Evolutionary conservation across 306 rosid genomes (phyloP).

Genomic region (Phaseolus lunatus): DNA sequence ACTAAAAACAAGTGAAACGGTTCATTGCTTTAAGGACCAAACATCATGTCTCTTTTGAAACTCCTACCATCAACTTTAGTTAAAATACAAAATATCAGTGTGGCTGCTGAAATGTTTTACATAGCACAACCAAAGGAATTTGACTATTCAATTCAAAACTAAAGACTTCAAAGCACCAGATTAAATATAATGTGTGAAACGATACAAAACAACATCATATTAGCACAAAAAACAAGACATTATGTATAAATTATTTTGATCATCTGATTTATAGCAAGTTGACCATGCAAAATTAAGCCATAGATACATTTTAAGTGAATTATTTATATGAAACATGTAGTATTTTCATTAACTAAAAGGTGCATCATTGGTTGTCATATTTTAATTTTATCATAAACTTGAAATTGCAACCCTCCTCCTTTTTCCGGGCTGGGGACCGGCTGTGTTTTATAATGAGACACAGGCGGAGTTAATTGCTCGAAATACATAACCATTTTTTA

Average conservation of each 20-base stretch:
- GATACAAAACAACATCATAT: neutral
- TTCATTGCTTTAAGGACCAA: too few species aligned
- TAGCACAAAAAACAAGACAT: neutral
- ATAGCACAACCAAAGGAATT: neutral
- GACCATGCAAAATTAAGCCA: neutral
- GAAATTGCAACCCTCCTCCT: slow-evolving; percentile 67
- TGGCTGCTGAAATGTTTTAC: neutral
- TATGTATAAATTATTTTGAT: neutral
- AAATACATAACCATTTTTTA: too few species aligned
- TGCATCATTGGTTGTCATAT: neutral
- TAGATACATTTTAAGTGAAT: neutral
- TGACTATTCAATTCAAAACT: neutral
- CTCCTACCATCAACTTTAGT: neutral
- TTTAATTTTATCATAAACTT: slow-evolving; percentile 5
- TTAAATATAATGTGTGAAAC: neutral
- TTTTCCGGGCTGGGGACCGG: slow-evolving; percentile 84
- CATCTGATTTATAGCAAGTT: neutral
- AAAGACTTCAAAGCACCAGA: neutral
- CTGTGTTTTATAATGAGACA: slow-evolving; percentile 51
- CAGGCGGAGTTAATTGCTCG: slow-evolving; percentile 64
- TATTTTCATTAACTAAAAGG: neutral
- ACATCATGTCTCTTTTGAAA: neutral
- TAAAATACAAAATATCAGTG: neutral
- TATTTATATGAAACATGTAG: too few species aligned
- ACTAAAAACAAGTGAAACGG: neutral